A percentile compares a stretch with the other conserved stretches of the same genome.
phyloP scores from a whole-genome alignment of 164 flowering plant species.

The Kalanchoe fedtschenkoi region DNA sequence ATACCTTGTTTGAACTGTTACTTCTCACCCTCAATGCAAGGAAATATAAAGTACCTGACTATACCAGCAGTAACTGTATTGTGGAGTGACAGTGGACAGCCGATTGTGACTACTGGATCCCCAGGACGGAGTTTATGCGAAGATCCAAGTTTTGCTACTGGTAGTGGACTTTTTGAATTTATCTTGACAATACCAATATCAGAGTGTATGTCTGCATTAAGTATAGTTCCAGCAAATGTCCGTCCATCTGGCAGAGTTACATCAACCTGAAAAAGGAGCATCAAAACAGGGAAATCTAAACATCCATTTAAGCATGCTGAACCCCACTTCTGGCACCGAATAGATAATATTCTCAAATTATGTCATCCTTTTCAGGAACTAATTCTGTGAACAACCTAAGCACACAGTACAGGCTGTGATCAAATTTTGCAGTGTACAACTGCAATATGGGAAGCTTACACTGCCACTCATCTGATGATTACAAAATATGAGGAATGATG shows the following conservation, averaged over 20 bases:
- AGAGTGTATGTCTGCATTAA: neutral
- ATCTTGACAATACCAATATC: slow-evolving; percentile 6
- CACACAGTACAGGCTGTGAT: no score
- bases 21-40: neutral
- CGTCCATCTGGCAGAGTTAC: slow-evolving; percentile 6
- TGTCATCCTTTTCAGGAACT: neutral
- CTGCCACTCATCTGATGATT: no score
- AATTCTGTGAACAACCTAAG: neutral
- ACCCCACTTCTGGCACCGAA: neutral
- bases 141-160: slow-evolving; percentile 6
- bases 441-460: no score
- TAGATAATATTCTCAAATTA: neutral
- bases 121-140: neutral
- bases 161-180: slow-evolving; percentile 1
- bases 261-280: slow-evolving; percentile 5
- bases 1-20: no score
- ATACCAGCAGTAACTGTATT: slow-evolving; percentile 6
- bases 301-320: neutral
- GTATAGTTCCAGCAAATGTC: slow-evolving; percentile 2
- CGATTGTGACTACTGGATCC: slow-evolving; percentile 7
- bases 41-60: neutral
- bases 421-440: no score
- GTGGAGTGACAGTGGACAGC: neutral
- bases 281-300: neutral
- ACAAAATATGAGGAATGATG: no score